phyloP scores from a whole-genome alignment of 306 rosid genomes.

The Sicyos baderoa region DNA sequence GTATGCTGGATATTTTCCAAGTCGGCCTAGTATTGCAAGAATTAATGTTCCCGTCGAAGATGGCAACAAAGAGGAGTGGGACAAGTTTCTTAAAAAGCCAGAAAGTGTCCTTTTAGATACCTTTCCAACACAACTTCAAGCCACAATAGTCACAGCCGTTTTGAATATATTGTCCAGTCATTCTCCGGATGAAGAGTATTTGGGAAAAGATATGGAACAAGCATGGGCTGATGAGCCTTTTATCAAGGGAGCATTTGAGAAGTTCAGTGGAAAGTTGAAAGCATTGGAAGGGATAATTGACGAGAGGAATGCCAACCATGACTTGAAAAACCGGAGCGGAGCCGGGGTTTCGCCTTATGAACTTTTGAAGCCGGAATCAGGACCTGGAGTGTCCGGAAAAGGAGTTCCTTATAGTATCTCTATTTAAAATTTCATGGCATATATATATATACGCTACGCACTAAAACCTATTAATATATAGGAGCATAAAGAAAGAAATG shows the following conservation, averaged over 20 bases:
- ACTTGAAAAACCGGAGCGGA: constrained; percentile 57
- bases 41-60: constrained; percentile 56
- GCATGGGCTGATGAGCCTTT: constrained; percentile 55
- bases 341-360: constrained; percentile 65
- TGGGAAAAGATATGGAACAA: constrained; percentile 50
- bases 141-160: constrained; percentile 46
- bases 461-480: background rate
- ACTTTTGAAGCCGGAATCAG: constrained; percentile 71
- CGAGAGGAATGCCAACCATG: constrained; percentile 36
- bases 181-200: constrained; percentile 76
- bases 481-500: background rate
- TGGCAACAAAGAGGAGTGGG: constrained; percentile 34
- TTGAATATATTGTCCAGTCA: constrained; percentile 60
- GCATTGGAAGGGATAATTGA: constrained; percentile 45
- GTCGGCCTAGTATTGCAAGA: constrained; percentile 56
- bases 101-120: constrained; percentile 32
- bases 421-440: constrained; percentile 30
- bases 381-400: constrained; percentile 56
- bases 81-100: constrained; percentile 38
- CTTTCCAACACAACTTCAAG: constrained; percentile 68
- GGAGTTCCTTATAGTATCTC: constrained; percentile 86
- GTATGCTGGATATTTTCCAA: constrained; percentile 65
- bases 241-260: constrained; percentile 49
- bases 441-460: background rate
- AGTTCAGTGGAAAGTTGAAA: constrained; percentile 41